phyloP scores from a whole-genome alignment of 495 filamentous ascomycete species.

The Chaetomium fimeti region DNA sequence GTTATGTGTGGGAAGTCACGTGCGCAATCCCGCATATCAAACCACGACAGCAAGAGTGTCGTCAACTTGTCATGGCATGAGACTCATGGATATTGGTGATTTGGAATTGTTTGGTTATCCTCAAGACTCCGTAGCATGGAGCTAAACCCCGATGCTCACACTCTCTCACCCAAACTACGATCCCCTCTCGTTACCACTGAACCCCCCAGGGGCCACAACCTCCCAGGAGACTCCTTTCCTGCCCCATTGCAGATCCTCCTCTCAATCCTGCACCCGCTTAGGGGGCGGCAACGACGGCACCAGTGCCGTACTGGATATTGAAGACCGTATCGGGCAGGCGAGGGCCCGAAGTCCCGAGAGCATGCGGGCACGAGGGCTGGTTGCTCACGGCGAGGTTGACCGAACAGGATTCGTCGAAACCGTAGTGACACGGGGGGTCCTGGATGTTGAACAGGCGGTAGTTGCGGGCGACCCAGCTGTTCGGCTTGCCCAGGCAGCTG shows the following conservation, averaged over 20 bases:
- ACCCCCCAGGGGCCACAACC: too few relatives aligned
- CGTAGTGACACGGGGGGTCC: slow-evolving; percentile 39
- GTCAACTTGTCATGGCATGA: too few relatives aligned
- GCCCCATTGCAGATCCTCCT: neutral
- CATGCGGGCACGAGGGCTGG: slow-evolving; percentile 40
- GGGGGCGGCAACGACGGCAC: neutral
- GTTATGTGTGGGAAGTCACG: too few relatives aligned
- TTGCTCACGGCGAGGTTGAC: slow-evolving; percentile 42
- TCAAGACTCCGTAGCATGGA: too few relatives aligned
- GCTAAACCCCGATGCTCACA: too few relatives aligned
- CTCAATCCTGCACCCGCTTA: neutral
- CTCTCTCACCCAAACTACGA: too few relatives aligned
- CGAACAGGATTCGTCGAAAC: slow-evolving; percentile 41
- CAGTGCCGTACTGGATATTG: slow-evolving; percentile 42
- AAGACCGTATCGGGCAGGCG: slow-evolving; percentile 29
- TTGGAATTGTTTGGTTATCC: too few relatives aligned
- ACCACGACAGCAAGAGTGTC: too few relatives aligned
- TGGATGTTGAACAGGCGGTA: slow-evolving; percentile 42
- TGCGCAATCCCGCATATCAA: too few relatives aligned
- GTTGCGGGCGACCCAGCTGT: slow-evolving; percentile 39
- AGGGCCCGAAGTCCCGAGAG: slow-evolving; percentile 28
- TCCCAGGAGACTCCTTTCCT: neutral
- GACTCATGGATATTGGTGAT: too few relatives aligned
- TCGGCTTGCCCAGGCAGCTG: slow-evolving; percentile 38
- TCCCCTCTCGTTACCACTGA: too few relatives aligned